Conservation (phyloP, 1,284 basidiomycete species). For the Afroboletus lepidellus region DNA sequence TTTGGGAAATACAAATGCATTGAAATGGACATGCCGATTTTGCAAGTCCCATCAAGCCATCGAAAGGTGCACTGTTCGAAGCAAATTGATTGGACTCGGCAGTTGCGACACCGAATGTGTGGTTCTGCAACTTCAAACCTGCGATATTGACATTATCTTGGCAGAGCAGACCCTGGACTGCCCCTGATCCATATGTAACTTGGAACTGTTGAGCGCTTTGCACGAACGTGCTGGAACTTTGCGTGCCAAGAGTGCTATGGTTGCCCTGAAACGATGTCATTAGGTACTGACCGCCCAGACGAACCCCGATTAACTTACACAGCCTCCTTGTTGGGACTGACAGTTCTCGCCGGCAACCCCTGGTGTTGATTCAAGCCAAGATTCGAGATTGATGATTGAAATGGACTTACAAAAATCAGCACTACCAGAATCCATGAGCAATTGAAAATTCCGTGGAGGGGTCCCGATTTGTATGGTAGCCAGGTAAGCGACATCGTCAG, state of each 20-base stretch:
- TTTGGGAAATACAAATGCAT: background rate
- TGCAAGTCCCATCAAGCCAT: constrained; percentile 84
- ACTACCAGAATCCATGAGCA: constrained; percentile 86
- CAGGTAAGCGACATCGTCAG: constrained; percentile 56
- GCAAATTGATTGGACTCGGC: constrained; percentile 68
- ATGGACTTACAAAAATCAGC: constrained; percentile 66
- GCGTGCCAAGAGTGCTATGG: constrained; percentile 66
- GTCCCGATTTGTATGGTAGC: constrained; percentile 77
- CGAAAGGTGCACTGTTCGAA: constrained; percentile 54
- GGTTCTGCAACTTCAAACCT: constrained; percentile 57
- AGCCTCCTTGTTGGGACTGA: constrained; percentile 25
- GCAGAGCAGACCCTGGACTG: constrained; percentile 65
- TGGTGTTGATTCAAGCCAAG: constrained; percentile 1
- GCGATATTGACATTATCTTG: constrained; percentile 70
- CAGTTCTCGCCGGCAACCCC: constrained; percentile 33
- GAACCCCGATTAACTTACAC: constrained; percentile 20
- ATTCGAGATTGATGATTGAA: background rate
- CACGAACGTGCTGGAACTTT: constrained; percentile 66
- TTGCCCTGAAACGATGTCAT: constrained; percentile 44
- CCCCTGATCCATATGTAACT: constrained; percentile 78
- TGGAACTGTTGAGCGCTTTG: constrained; percentile 56
- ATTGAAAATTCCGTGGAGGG: constrained; percentile 65
- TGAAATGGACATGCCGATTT: constrained; percentile 50
- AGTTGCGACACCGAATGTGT: constrained; percentile 73
- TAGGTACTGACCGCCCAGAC: background rate